Percentiles rank a stretch among this genome's conserved stretches.
Conservation (phyloP, 257 asterid genomes). For the Solanum appendiculatum region DNA sequence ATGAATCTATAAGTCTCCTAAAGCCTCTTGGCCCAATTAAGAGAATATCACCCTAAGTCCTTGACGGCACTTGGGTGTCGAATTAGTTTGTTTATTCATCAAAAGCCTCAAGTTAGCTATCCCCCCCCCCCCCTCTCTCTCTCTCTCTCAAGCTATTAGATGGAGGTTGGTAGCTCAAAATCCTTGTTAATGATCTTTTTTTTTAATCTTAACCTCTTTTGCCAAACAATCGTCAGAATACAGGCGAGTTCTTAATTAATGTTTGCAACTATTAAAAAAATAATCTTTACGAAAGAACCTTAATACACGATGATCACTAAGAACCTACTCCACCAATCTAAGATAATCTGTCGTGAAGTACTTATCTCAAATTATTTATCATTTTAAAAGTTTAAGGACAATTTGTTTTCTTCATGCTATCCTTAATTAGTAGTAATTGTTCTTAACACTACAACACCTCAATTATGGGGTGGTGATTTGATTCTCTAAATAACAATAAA, state of each 20-base stretch:
- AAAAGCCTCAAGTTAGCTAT: neutral
- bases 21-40: neutral
- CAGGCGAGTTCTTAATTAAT: no score
- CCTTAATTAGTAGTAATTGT: no score
- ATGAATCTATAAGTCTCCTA: neutral
- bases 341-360: neutral
- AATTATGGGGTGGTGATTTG: neutral
- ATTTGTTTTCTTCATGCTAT: no score
- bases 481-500: neutral
- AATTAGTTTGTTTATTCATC: neutral
- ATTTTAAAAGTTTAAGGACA: no score
- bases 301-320: neutral
- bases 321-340: neutral
- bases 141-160: no score
- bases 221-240: neutral
- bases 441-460: neutral
- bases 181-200: no score
- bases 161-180: neutral
- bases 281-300: no score
- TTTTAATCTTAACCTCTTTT: neutral
- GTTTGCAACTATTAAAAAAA: no score
- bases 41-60: neutral
- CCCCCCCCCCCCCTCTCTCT: no score
- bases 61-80: neutral
- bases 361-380: no score